Conservation (phyloP, 2,329 filamentous ascomycete genomes). For the Clarireedia monteithiana region DNA sequence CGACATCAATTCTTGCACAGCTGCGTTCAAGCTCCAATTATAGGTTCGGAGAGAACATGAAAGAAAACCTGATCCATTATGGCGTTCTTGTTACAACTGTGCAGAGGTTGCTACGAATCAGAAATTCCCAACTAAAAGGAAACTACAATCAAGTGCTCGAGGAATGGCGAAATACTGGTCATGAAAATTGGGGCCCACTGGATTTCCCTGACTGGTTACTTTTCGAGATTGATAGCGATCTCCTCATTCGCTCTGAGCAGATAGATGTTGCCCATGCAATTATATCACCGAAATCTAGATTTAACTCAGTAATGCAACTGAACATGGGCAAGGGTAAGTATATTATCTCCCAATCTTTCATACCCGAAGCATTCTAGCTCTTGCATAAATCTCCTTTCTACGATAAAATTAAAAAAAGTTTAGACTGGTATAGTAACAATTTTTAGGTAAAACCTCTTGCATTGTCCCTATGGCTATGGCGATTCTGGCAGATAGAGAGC, state of each 20-base stretch:
- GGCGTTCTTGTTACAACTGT: constrained; percentile 27
- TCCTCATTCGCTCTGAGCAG: constrained; percentile 55
- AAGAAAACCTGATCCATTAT: too few species aligned
- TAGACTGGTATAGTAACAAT: too few species aligned
- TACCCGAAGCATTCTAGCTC: too few species aligned
- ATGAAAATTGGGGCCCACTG: constrained; percentile 29
- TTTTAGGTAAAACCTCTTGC: constrained; percentile 35
- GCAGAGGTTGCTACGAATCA: constrained; percentile 38
- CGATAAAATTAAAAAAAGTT: too few species aligned
- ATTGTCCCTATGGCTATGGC: constrained; percentile 46
- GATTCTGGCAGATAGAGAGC: constrained; percentile 35
- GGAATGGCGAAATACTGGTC: constrained; percentile 34
- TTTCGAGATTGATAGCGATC: constrained; percentile 56
- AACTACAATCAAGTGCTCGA: constrained; percentile 29
- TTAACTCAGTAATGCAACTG: constrained; percentile 29
- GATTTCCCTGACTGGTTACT: constrained; percentile 55
- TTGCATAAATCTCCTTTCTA: too few species aligned
- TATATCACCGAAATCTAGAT: constrained; percentile 42
- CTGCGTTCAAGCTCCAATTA: too few species aligned
- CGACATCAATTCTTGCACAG: too few species aligned
- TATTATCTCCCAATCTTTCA: too few species aligned
- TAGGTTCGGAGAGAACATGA: too few species aligned
- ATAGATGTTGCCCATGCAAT: constrained; percentile 55
- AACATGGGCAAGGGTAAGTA: constrained; percentile 59
- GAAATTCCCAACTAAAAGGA: constrained; percentile 28